Conservation (phyloP, 768 basidiomycete species). For the Strobilomyces confusus region DNA sequence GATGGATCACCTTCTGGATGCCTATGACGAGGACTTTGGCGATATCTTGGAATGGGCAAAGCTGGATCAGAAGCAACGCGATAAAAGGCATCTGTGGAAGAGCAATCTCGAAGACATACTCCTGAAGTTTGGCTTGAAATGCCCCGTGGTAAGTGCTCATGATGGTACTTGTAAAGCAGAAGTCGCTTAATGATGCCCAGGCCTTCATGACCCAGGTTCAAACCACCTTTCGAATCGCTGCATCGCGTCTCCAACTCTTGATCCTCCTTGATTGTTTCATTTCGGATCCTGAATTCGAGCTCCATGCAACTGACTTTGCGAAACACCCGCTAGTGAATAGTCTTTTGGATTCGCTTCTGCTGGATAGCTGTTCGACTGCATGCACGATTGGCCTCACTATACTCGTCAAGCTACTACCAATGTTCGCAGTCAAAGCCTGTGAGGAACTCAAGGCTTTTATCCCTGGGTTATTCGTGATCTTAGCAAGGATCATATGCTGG, state of each 20-base stretch:
- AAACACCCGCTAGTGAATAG: conserved; percentile 60
- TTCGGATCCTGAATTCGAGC: conserved; percentile 49
- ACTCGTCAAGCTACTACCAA: conserved; percentile 69
- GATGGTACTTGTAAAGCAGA: conserved; percentile 1
- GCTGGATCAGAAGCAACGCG: conserved; percentile 58
- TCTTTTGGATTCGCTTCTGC: conserved; percentile 60
- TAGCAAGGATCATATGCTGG: conserved; percentile 76
- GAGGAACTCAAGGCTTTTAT: conserved; percentile 54
- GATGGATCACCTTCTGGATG: conserved; percentile 72
- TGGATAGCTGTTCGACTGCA: conserved; percentile 73
- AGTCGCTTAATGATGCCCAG: conserved; percentile 35
- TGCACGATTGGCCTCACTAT: conserved; percentile 62
- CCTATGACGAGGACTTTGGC: conserved; percentile 69
- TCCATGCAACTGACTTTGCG: conserved; percentile 48
- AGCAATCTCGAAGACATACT: conserved; percentile 73
- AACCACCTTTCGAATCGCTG: conserved; percentile 54
- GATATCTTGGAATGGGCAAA: conserved; percentile 75
- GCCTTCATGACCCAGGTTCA: conserved; percentile 68
- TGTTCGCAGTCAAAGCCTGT: conserved; percentile 62
- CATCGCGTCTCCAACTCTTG: conserved; percentile 65
- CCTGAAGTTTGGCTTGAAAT: conserved; percentile 56
- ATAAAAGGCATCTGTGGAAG: conserved; percentile 66
- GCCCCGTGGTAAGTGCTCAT: conserved; percentile 54
- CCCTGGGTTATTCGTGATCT: conserved; percentile 60
- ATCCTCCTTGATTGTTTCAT: conserved; percentile 61